A percentile compares a stretch with the other conserved stretches of the same genome.
These are phyloP conservation scores for Claviceps sp. DNA, from an alignment of 2,329 filamentous ascomycete species.

Conservation along the genomic window DNA sequence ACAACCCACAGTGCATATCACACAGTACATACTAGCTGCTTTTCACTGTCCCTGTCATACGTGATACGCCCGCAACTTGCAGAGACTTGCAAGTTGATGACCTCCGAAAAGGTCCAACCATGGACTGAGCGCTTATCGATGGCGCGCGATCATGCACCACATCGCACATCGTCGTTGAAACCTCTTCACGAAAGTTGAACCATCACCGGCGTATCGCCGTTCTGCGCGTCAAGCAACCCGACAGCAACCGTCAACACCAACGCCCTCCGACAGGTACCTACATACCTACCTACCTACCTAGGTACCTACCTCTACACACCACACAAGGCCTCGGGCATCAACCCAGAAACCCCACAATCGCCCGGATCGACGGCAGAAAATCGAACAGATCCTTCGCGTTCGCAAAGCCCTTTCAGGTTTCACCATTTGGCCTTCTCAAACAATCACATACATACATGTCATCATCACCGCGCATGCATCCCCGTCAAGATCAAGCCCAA, in stretches of 20 bases:
- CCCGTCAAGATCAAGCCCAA: not conserved
- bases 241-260: not conserved
- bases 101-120: too few relatives aligned
- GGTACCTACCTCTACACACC: not conserved
- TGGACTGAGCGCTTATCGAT: too few relatives aligned
- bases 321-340: not conserved
- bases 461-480: not conserved
- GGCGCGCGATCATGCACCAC: too few relatives aligned
- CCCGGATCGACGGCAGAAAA: not conserved
- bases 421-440: not conserved
- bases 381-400: not conserved
- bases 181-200: not conserved
- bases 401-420: not conserved
- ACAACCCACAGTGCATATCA: too few relatives aligned
- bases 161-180: not conserved
- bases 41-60: too few relatives aligned
- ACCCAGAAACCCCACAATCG: not conserved
- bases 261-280: not conserved
- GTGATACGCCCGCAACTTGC: too few relatives aligned
- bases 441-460: too few relatives aligned
- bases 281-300: too few relatives aligned
- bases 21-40: too few relatives aligned
- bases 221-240: not conserved
- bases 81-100: too few relatives aligned
- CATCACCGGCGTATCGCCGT: not conserved